phyloP scores from a whole-genome alignment of 345 rosid genomes.

The Diplotaxis tenuifolia region DNA sequence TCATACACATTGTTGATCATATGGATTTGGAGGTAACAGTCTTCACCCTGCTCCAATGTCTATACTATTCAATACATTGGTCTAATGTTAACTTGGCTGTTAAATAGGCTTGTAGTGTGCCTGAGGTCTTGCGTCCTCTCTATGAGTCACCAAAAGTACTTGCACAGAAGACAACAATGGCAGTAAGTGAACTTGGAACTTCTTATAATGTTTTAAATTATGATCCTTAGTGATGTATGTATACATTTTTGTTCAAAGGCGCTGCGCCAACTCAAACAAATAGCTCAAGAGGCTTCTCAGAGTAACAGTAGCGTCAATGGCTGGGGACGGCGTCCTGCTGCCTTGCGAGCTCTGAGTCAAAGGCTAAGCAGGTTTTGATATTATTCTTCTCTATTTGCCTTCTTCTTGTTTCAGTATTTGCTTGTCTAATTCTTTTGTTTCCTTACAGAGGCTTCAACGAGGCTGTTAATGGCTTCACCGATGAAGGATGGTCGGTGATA shows the following conservation, averaged over 20 bases:
- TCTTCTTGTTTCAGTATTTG: constrained; percentile 2
- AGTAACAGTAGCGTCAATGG: constrained; percentile 70
- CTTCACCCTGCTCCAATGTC: neutral
- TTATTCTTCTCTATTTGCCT: neutral
- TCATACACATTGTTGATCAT: constrained; percentile 95
- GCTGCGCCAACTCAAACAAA: constrained; percentile 88
- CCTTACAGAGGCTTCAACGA: constrained; percentile 87
- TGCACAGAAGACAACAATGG: constrained; percentile 97
- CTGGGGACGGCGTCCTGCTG: constrained; percentile 97
- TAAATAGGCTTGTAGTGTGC: constrained; percentile 93
- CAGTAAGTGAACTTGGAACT: constrained; percentile 47
- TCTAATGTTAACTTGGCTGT: neutral
- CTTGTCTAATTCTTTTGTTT: constrained; percentile 15
- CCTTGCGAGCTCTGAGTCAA: constrained; percentile 87
- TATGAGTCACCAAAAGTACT: constrained; percentile 94
- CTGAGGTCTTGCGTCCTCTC: constrained; percentile 93
- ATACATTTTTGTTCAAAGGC: constrained; percentile 46
- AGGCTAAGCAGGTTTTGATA: constrained; percentile 81
- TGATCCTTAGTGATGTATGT: constrained; percentile 11
- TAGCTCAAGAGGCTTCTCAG: constrained; percentile 88
- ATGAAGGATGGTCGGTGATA: constrained; percentile 94
- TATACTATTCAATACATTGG: neutral
- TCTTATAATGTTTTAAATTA: neutral
- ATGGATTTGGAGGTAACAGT: constrained; percentile 85
- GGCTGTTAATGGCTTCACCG: constrained; percentile 90